Evolutionary conservation across 1,139 yeast species (phyloP), one percentile per base, ranked within the genome.

Genomic region (Geotrichum armillariae): DNA sequence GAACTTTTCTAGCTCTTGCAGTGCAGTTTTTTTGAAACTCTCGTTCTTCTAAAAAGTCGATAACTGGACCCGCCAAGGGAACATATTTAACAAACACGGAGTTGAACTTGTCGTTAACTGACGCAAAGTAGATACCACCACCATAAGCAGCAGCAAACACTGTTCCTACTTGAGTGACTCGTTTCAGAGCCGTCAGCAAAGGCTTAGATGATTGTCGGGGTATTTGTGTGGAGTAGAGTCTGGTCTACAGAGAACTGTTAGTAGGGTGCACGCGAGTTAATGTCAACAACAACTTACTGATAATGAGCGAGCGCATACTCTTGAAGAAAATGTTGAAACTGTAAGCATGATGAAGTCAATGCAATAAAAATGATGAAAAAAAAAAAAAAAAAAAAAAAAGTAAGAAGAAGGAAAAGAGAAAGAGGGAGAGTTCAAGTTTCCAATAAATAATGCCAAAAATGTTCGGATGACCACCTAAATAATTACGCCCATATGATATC

Each of bases 31-130:
- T 50, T 20, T 52, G 55, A 45, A 60, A 57, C 33, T 56, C 55
- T 12, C 60, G 56, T 48, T 64, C 66, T 52, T 64, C 67, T 5
- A 63, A 38, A 20, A 46, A 50, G 42, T 63, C 67, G 35, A 63
- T 53, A 22, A 61, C 44, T 4, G 44, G 47, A 11, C 50, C 53
- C 5, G 60, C 62, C 20, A 58, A 45, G 11, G 66, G 66, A 14
- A 60, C 55, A 46, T 62, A 58, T 37, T 53, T 50, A 11, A 58
- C 59, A 39, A 58, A 58, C 5, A 21, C 27, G 17, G 41, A 40
- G 37, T 48, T 46, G 35, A 36, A 38, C 3, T 48, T 37, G 25
- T 37, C 44, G 20, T 43, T 23, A 18, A 38, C 41, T 7, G 49
- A 36, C 9, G 52, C 54, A 25, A 21, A 39, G 41, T 49, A 52